Evolutionary conservation across 495 filamentous ascomycete species (phyloP).

Genomic region (Aspergillus affinis): DNA sequence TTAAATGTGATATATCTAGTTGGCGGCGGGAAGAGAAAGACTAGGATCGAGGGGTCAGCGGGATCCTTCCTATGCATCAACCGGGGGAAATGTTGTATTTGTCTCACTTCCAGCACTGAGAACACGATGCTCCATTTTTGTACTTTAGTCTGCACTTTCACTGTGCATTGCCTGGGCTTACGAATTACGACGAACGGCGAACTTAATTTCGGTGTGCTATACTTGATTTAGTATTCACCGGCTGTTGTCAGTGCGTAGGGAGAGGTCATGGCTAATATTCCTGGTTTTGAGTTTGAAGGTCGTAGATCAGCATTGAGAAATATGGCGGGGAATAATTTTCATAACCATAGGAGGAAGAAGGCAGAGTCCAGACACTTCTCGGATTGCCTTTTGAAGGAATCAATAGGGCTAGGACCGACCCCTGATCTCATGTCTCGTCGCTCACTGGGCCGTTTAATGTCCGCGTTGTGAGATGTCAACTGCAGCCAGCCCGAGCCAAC

Average conservation of each 20-base stretch:
- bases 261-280: neutral
- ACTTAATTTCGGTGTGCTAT: neutral
- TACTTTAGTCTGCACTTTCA: neutral
- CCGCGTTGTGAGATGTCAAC: neutral
- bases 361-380: no score
- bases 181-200: neutral
- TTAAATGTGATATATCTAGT: neutral
- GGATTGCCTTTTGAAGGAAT: no score
- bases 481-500: neutral
- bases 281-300: neutral
- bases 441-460: no score
- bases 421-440: no score
- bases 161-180: neutral
- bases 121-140: neutral
- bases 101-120: neutral
- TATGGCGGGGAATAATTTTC: no score
- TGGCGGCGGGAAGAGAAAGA: neutral
- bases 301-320: neutral
- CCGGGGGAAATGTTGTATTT: neutral
- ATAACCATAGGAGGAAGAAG: no score
- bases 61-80: neutral
- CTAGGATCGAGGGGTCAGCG: neutral
- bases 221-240: neutral
- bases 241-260: neutral
- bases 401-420: no score